Evolutionary conservation across 2,329 filamentous ascomycete genomes (phyloP), one percentile per base, ranked within the genome.

Genomic region (Trichoderma sp.): DNA sequence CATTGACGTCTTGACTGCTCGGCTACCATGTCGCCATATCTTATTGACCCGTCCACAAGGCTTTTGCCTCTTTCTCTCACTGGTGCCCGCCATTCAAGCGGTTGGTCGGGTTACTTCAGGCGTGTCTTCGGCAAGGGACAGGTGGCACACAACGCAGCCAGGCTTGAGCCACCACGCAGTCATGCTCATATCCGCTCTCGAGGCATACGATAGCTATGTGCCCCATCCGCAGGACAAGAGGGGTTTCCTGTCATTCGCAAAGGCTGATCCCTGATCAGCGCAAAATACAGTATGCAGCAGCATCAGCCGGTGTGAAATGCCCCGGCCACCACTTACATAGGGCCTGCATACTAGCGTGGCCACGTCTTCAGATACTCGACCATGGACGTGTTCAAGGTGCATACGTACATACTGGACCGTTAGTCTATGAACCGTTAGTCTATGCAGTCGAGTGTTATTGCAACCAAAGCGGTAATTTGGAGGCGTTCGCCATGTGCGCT

Each of bases 331-430:
- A 3, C 19, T 53, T 39, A 39, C 45, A 39, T 32, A 60, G 58
- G 42, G 39, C 45, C 59, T 53, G 45, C 59, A 63, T 37, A 10
- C 29, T 63, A 53, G 59, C 59, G 59, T 39, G 59, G 59, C 59
- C 59, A 63, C 59, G 59, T 63, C 59, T 63, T 53, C 32, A 25
- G 22, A 15, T 29, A 53, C 22, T 53, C 25, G 34, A 48, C 19
- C 13, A 48, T 19, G 19, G 13, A 10, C 19, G 42, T 45, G 42
- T 12, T 45, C 4, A 45, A 12, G 1, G 4, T n/a, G 39, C n/a
- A 10, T 45, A 6, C n/a, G n/a, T n/a, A n/a, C n/a, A n/a, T n/a
- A n/a, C n/a, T n/a, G n/a, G n/a, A n/a, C n/a, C n/a, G n/a, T n/a
- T n/a, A n/a, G 7, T 15, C 8, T 7, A 27, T 50, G 10, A 19